Evolutionary conservation across 2,329 filamentous ascomycete genomes (phyloP), one percentile per base, ranked within the genome.

Genomic region (Shiraia bambusicola): DNA sequence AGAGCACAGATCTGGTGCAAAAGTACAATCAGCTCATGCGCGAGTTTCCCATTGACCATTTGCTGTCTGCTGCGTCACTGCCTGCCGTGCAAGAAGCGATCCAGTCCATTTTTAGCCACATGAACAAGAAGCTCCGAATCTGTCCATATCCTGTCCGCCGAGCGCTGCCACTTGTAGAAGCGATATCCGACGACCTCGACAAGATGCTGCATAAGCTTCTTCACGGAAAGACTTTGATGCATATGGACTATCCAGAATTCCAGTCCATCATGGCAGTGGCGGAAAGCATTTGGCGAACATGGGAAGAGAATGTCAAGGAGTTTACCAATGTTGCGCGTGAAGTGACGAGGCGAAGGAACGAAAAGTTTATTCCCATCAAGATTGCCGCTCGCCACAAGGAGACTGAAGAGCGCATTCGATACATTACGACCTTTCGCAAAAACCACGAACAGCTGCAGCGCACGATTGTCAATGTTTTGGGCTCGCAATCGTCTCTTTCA

Each of bases 11-110:
- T 49, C 87, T 88, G 66, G 94, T 98, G 33, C 89, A 95, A 69
- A 96, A 96, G 70, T 98, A 97, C 76, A 99, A 98, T 66, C 88
- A 95, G 72, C 80, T 98, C 16, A 97, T 99, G 88, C 86, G 93
- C 50, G 94, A 98, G 67, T 97, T 99, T 52, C 93, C 93, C 0
- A 77, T 98, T 25, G 92, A 97, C 63, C 93, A 99, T 67, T 75
- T 99, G 19, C 79, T 96, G 13, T 95, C 93, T 12, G 91, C 93
- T 1, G 94, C 91, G 0, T 92, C 91, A 1, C 72, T 98, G 31
- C 76, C 84, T 58, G 96, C 95, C 70, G 83, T 95, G 2, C 84
- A 93, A 60, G 91, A 97, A 59, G 87, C 93, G 6, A 81, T 98
- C 49, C 81, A 85, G 31, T 81, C 91, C 59, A 95, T 98, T 50